Evolutionary conservation across 345 rosid species (phyloP), one percentile per base, ranked within the genome.

Genomic region (Crucihimalaya himalaica): DNA sequence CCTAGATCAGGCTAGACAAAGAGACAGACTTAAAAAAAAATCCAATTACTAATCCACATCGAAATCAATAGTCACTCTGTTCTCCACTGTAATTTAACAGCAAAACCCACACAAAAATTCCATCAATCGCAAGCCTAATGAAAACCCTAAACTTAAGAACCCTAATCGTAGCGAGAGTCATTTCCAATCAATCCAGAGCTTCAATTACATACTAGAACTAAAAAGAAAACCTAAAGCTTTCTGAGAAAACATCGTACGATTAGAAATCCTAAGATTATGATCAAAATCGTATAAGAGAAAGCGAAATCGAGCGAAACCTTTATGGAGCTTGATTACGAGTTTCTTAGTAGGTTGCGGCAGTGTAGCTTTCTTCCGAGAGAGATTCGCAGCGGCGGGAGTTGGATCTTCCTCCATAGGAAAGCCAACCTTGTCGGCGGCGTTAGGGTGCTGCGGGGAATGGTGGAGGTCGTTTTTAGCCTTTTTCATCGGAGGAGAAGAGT

Each of bases 321-420:
- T 95, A 42, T 81, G 43, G 57, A 91, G 87, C 86, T 90, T 95
- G 78, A 95, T 95, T 27, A 92, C 96, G 42, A 95, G 70, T 71
- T 88, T 92, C 84, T 89, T 92, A n/a, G 93, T 71, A 27, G 96
- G 97, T 73, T 89, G 96, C 5, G 96, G 96, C 1, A 81, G 96
- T 6, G 84, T 87, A 69, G 97, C 93, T 53, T 92, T 92, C 83
- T 92, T 92, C 32, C 97, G 89, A 31, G 96, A 82, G 70, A 92
- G 82, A 81, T 92, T 92, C 13, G 94, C 92, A 4, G 83, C 86
- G 60, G 81, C 82, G 72, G 84, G 83, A 72, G 81, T 82, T 63
- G 81, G 76, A 73, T 84, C 92, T 54, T 91, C 97, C 32, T 88
- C 94, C 73, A 84, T 88, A 27, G 82, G 80, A 58, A 73, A 85